phyloP scores from a whole-genome alignment of 2,329 filamentous ascomycete genomes.

The Aspergillus carbonarius region DNA sequence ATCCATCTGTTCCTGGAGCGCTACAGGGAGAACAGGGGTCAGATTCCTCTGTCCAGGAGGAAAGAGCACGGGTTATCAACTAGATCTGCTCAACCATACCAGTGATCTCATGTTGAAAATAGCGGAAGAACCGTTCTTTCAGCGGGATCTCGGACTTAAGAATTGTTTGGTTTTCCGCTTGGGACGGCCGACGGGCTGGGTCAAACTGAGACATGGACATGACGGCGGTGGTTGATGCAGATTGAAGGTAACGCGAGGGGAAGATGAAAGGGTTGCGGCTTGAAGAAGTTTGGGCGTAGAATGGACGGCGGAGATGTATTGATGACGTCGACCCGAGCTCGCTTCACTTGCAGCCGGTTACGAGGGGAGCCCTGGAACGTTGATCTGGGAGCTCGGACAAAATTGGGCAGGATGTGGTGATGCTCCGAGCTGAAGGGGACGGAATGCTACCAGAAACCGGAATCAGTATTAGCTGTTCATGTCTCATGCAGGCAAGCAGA shows the following conservation, averaged over 20 bases:
- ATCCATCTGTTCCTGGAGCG: conserved; percentile 72
- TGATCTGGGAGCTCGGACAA: not conserved
- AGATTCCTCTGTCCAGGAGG: conserved; percentile 16
- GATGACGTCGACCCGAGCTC: conserved; percentile 34
- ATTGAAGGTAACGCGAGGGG: not conserved
- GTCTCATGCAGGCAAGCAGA: not conserved
- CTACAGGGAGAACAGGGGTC: conserved; percentile 45
- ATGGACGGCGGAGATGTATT: conserved; percentile 20
- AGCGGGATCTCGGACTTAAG: conserved; percentile 44
- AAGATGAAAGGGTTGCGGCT: not conserved
- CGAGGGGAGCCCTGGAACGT: not conserved
- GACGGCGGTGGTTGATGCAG: conserved; percentile 2
- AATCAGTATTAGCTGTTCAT: not conserved
- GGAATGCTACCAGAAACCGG: not conserved
- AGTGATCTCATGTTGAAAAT: conserved; percentile 74
- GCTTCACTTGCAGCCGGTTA: not conserved
- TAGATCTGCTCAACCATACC: conserved; percentile 49
- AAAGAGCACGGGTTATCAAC: conserved; percentile 3
- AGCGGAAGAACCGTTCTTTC: conserved; percentile 80
- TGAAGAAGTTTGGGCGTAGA: not conserved
- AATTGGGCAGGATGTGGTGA: not conserved
- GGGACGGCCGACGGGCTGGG: conserved; percentile 30
- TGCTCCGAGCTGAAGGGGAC: not conserved
- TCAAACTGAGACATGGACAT: conserved; percentile 36
- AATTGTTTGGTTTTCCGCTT: conserved; percentile 34